phyloP scores from a whole-genome alignment of 805 yeast genomes.

The Candida hungchunana region DNA sequence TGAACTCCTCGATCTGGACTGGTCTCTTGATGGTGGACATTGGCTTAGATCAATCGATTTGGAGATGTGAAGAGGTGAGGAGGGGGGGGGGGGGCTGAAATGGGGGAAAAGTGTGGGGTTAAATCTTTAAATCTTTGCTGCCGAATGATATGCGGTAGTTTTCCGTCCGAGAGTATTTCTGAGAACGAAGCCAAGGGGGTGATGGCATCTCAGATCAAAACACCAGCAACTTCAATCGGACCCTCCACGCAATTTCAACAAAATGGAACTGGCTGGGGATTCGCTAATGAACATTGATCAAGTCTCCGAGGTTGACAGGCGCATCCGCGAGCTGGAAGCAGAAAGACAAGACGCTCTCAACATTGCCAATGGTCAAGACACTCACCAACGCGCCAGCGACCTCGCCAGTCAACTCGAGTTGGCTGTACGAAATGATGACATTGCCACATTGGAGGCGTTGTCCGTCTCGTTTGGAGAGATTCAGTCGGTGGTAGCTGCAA shows the following conservation, averaged over 20 bases:
- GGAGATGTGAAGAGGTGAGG: no score
- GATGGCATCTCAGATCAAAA: no score
- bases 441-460: slow-evolving; percentile 23
- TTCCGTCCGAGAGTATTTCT: no score
- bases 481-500: slow-evolving; percentile 16
- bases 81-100: no score
- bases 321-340: slow-evolving; percentile 12
- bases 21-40: slow-evolving; percentile 34
- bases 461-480: slow-evolving; percentile 18
- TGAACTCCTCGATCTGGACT: slow-evolving; percentile 43
- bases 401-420: slow-evolving; percentile 12
- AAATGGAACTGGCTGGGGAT: not conserved
- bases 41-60: not conserved
- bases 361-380: slow-evolving; percentile 2
- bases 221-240: no score
- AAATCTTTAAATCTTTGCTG: no score
- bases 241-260: no score
- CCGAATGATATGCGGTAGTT: no score
- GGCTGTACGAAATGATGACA: slow-evolving; percentile 16
- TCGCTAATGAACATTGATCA: slow-evolving; percentile 4
- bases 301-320: slow-evolving; percentile 10
- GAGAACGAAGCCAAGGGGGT: no score
- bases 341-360: slow-evolving; percentile 4
- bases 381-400: slow-evolving; percentile 13
- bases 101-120: not conserved